Base-by-base conservation (phyloP, 106 monocot genomes). In the Dioscorea alata region DNA sequence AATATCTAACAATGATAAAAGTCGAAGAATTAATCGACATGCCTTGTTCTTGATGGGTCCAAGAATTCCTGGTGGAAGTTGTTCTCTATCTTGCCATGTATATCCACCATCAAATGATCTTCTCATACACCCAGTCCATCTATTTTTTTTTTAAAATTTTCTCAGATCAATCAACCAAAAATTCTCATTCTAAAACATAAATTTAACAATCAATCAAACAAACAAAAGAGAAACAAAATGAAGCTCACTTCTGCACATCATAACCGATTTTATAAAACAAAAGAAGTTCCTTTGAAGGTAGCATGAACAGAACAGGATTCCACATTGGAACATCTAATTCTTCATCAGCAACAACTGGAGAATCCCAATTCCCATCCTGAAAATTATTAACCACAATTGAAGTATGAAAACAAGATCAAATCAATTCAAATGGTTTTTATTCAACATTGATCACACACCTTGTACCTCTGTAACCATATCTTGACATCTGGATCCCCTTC, bases 401-500 rank as follows among this genome's bases (percentile, higher is more conserved):
- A 34, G 35, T 14, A 13, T 18, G 64, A 57, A 32, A 12, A 16
- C 7, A 32, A 23, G 10, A 42, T 14, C 23, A 17, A 19, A 19
- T 8, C 4, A 1, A 42, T 42, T 42, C 42, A 42, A 8, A 42
- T 42, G 42, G 10, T 42, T 42, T 42, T 6, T 42, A 8, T 10
- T 42, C 42, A 42, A 42, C 42, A 42, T 42, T 42, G 42, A 1
- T 10, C 10, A 42, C 34, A 34, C 32, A 94, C 94, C 35, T 12
- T 71, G 73, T 80, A 88, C 56, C 81, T 76, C 73, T 95, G 95
- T 28, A 91, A 64, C 95, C 95, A 95, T 49, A 95, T 95, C 71
- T 91, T 95, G 62, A 95, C 95, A 71, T 95, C 91, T 14, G 83
- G 74, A 28, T 91, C 95, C 17, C 95, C 95, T 80, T 95, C 95